These are phyloP conservation scores for Tuber umbilicatum DNA, from an alignment of 495 filamentous ascomycete genomes.

Conservation along the genomic window DNA sequence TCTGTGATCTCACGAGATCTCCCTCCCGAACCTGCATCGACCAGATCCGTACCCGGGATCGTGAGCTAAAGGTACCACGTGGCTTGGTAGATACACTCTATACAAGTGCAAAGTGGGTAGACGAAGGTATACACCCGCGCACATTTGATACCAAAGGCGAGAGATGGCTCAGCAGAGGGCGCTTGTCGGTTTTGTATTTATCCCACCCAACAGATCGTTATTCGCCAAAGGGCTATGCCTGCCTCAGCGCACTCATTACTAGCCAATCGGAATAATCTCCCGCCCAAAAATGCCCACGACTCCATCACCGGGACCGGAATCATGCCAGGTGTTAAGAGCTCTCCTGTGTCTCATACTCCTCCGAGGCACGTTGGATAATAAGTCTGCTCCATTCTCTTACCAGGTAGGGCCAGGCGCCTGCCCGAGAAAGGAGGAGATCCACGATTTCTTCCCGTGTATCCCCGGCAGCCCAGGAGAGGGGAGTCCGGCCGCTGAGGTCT, in stretches of 20 bases:
- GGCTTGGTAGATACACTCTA: neutral
- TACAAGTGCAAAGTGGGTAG: neutral
- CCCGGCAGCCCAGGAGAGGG: neutral
- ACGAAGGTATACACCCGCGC: neutral
- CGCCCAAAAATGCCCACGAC: neutral
- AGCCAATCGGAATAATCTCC: neutral
- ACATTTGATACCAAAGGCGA: neutral
- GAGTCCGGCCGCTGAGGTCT: neutral
- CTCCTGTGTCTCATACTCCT: neutral
- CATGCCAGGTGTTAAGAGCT: neutral
- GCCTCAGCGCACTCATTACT: neutral
- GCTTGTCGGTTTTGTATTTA: neutral
- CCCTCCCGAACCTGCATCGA: neutral
- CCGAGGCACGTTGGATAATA: neutral
- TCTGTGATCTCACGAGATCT: neutral
- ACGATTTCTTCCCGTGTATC: neutral
- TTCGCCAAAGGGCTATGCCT: neutral
- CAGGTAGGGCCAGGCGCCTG: neutral
- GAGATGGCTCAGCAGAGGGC: neutral
- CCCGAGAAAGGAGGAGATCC: neutral
- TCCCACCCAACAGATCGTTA: accelerated
- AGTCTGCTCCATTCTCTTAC: neutral
- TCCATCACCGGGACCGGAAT: neutral
- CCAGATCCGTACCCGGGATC: neutral
- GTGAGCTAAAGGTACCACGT: neutral